Percentiles rank a stretch among this genome's conserved stretches.
Evolutionary conservation across 2,329 filamentous ascomycete genomes (phyloP).

Genomic region (Trichocomaceae sp.): DNA sequence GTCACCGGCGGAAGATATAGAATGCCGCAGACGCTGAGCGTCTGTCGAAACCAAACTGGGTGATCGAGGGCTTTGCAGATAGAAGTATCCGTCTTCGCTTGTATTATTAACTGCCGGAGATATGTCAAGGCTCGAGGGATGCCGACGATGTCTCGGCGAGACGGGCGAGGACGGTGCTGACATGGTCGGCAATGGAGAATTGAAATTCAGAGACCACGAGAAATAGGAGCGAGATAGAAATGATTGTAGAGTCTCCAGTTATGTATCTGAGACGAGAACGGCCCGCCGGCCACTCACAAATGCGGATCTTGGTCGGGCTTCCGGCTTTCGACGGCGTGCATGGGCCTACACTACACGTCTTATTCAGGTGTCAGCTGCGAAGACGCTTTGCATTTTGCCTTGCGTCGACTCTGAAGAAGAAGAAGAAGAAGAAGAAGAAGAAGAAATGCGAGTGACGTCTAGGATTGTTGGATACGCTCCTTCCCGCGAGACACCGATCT

Average conservation of each 20-base stretch:
- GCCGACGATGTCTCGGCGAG: slow-evolving; percentile 34
- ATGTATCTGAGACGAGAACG: not conserved
- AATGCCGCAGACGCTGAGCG: slow-evolving; percentile 31
- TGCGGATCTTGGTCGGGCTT: not conserved
- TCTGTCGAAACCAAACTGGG: slow-evolving; percentile 36
- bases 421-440: not conserved
- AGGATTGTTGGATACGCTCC: not conserved
- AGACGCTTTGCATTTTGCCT: not conserved
- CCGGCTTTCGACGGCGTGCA: not conserved
- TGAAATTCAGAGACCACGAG: not conserved
- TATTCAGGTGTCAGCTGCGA: not conserved
- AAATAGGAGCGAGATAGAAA: not conserved
- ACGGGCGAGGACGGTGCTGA: slow-evolving; percentile 29
- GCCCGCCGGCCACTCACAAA: not conserved
- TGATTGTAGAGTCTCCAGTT: not conserved
- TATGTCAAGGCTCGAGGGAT: slow-evolving; percentile 32
- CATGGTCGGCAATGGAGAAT: slow-evolving; percentile 9
- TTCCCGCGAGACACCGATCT: slow-evolving; percentile 5
- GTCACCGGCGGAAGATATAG: slow-evolving; percentile 30
- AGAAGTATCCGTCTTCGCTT: slow-evolving; percentile 26
- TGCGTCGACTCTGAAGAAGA: not conserved
- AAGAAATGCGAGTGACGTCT: not conserved
- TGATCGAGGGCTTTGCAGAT: slow-evolving; percentile 30
- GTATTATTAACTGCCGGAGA: slow-evolving; percentile 28
- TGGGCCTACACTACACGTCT: not conserved